Evolutionary conservation across 83 land plant species (phyloP).

Genomic region (Thuja plicata): DNA sequence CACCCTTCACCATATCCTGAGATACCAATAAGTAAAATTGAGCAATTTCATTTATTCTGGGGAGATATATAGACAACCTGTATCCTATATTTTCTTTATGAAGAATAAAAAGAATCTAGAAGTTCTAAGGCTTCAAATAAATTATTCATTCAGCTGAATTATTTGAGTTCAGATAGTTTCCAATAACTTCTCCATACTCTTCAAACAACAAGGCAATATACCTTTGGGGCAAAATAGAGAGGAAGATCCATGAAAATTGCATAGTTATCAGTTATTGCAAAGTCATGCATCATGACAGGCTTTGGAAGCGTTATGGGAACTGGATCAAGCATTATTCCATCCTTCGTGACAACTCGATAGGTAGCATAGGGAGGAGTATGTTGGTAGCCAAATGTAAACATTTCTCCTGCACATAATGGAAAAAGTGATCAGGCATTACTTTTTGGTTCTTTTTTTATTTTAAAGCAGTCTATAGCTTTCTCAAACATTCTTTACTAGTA

Average conservation of each 20-base stretch:
- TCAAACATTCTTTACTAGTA: neutral
- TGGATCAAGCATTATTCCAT: constrained; percentile 87
- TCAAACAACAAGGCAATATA: constrained; percentile 16
- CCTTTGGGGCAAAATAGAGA: constrained; percentile 75
- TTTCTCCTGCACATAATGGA: constrained; percentile 65
- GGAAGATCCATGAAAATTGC: constrained; percentile 98
- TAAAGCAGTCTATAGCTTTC: neutral
- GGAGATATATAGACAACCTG: neutral
- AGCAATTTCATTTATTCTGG: constrained; percentile 2
- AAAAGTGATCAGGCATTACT: neutral
- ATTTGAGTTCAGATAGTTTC: neutral
- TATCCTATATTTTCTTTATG: neutral
- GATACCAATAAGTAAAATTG: neutral
- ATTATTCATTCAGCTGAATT: neutral
- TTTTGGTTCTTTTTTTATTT: neutral
- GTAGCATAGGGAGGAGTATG: constrained; percentile 61
- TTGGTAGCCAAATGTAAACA: constrained; percentile 91
- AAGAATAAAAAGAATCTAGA: neutral
- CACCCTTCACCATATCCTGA: constrained; percentile 79
- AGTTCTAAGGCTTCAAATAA: neutral
- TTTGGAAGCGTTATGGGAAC: constrained; percentile 85
- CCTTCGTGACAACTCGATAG: constrained; percentile 86
- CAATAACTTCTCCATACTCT: neutral
- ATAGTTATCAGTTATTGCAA: constrained; percentile 96
- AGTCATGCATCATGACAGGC: constrained; percentile 95